Percentiles rank a stretch among this genome's conserved stretches.
These are phyloP conservation scores for Solanum lycopersicoides DNA, from an alignment of 257 asterid genomes.

Conservation along the genomic window DNA sequence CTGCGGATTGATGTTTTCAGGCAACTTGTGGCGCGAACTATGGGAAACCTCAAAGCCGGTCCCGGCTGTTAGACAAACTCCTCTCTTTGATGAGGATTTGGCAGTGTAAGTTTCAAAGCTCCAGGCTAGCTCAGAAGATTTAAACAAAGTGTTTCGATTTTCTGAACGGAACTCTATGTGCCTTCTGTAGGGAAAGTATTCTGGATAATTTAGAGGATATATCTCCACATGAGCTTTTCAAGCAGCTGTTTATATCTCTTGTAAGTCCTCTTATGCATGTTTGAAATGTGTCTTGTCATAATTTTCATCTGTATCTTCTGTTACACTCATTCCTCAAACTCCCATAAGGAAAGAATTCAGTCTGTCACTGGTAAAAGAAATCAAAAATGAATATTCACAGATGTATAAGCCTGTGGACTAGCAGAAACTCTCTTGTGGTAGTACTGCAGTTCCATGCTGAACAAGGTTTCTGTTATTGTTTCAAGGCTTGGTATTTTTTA, in stretches of 20 bases:
- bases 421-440: not conserved
- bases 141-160: not conserved
- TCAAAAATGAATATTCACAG: not conserved
- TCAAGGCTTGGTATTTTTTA: not conserved
- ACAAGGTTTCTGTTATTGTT: not conserved
- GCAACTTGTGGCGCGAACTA: conserved; percentile 96
- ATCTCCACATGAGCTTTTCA: conserved; percentile 71
- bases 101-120: conserved; percentile 68
- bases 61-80: conserved; percentile 85
- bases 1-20: conserved; percentile 27
- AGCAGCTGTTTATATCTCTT: conserved; percentile 70
- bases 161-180: not conserved
- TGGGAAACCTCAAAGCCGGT: conserved; percentile 97
- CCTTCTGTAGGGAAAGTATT: conserved; percentile 69
- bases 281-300: not conserved
- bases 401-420: not conserved
- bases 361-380: not conserved
- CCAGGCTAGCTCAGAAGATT: not conserved
- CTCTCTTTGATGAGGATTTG: conserved; percentile 94
- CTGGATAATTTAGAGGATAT: conserved; percentile 59
- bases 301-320: not conserved
- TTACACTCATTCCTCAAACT: not conserved
- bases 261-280: conserved; percentile 42
- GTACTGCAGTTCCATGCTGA: not conserved
- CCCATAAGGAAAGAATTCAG: not conserved